Percentiles rank a stretch among this genome's conserved stretches.
Evolutionary conservation across 148 eudicot species (phyloP).

Genomic region (Chenopodium berlandieri): DNA sequence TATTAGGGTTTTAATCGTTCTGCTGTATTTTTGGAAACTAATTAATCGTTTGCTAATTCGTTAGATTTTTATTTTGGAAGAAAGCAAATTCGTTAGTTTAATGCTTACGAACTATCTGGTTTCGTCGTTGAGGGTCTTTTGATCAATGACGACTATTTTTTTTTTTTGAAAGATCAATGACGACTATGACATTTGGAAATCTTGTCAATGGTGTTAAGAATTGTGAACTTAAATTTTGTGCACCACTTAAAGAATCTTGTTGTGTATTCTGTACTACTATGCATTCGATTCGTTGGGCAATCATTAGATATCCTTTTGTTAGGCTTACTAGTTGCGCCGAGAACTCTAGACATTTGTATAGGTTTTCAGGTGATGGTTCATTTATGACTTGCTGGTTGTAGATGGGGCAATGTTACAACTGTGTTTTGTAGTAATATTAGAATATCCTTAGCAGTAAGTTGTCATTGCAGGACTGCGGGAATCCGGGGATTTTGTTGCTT

Average conservation of each 20-base stretch:
- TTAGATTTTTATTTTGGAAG: too few relatives aligned
- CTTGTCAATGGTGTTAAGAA: background rate
- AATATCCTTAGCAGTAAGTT: too few relatives aligned
- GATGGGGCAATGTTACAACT: background rate
- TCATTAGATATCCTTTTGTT: background rate
- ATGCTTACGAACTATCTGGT: background rate
- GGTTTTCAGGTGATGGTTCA: background rate
- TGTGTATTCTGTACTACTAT: background rate
- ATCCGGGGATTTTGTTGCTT: background rate
- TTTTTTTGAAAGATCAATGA: too few relatives aligned
- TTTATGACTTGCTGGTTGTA: background rate
- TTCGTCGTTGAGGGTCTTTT: background rate
- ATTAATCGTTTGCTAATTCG: background rate
- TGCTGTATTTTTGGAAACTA: background rate
- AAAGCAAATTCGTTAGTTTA: background rate
- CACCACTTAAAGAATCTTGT: background rate
- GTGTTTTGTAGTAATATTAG: too few relatives aligned
- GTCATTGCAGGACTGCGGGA: background rate
- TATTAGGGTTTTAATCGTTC: constrained; percentile 15
- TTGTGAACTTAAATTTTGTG: background rate
- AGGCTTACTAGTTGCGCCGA: background rate
- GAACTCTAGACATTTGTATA: too few relatives aligned
- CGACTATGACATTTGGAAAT: background rate
- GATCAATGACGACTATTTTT: too few relatives aligned
- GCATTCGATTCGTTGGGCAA: too few relatives aligned